phyloP scores from a whole-genome alignment of 1,284 basidiomycete species.

The Neonothopanus nambi region DNA sequence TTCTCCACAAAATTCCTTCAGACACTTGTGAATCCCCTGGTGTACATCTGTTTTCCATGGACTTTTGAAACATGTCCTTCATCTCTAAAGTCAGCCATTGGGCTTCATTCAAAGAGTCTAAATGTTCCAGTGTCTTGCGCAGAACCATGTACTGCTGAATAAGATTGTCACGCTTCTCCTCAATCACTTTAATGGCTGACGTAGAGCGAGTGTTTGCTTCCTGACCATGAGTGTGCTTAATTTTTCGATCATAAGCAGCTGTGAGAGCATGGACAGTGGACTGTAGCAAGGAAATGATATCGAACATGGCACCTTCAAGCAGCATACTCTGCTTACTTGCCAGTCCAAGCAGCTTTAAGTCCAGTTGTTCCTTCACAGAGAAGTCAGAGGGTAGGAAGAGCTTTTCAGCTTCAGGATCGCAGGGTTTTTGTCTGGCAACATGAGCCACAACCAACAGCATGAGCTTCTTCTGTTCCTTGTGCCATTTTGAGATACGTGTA shows the following conservation, averaged over 20 bases:
- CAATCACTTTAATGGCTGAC: neutral
- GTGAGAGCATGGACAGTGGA: neutral
- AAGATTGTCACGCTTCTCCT: neutral
- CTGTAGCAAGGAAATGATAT: neutral
- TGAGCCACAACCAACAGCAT: neutral
- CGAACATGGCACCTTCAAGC: neutral
- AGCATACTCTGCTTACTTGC: neutral
- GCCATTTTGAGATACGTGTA: neutral
- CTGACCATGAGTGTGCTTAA: neutral
- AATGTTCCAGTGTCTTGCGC: neutral
- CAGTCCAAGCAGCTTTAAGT: neutral
- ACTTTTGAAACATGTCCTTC: conserved; percentile 3
- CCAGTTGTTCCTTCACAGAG: neutral
- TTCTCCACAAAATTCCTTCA: conserved; percentile 2
- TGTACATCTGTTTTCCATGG: neutral
- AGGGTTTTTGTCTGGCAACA: neutral
- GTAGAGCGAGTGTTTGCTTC: neutral
- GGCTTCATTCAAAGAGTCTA: neutral
- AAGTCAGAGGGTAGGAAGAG: conserved; percentile 3
- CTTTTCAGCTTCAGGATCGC: neutral
- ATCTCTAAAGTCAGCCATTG: neutral
- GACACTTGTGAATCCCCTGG: neutral
- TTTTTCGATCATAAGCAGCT: neutral
- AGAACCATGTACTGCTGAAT: neutral
- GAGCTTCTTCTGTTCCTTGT: neutral